Evolutionary conservation across 768 basidiomycete species (phyloP), one percentile per base, ranked within the genome.

Genomic region (Pluteus cervinus): DNA sequence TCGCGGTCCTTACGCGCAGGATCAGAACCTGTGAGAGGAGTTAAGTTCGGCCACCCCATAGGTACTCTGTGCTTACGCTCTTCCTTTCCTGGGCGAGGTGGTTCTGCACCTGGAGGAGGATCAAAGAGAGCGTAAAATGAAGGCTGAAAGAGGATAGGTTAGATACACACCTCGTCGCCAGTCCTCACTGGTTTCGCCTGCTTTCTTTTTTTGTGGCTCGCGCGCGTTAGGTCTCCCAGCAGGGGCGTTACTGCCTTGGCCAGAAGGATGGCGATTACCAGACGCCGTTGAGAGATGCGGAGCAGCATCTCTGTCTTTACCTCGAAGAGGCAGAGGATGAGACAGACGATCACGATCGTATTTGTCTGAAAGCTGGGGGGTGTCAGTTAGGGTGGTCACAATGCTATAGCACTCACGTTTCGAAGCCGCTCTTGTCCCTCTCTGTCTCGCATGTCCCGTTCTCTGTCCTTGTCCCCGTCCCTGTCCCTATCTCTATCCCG

Each of bases 311-410:
- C 83, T 69, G 44, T 87, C 84, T 54, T 84, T 84, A 39, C 60
- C 68, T 32, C 83, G 68, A 36, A 76, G 51, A 31, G 68, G 53
- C 30, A 68, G 47, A 11, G 73, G 74, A 47, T 77, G 62, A 34
- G 74, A 73, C 36, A 86, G 71, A 33, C 85, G 79, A 55, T 86
- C 85, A 29, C 86, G 81, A 62, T 89, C 87, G 49, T 81, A 90
- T 59, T 86, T 88, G 58, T 91, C 87, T 12, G 87, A 88, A 14
- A 90, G 69, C 87, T 91, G 43, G 32, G 29, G 40, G 16, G 24
- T 9, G 29, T 49, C 32, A 37, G 16, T 31, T 36, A 41, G 24
- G 16, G 44, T 12, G 43, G 20, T 25, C 17, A 6, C 25, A 37
- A 37, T 20, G 6, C 36, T 43, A 36, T 21, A 56, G 39, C 12